Base-by-base conservation (phyloP, 257 asterid species). In the Ilex asprella region DNA sequence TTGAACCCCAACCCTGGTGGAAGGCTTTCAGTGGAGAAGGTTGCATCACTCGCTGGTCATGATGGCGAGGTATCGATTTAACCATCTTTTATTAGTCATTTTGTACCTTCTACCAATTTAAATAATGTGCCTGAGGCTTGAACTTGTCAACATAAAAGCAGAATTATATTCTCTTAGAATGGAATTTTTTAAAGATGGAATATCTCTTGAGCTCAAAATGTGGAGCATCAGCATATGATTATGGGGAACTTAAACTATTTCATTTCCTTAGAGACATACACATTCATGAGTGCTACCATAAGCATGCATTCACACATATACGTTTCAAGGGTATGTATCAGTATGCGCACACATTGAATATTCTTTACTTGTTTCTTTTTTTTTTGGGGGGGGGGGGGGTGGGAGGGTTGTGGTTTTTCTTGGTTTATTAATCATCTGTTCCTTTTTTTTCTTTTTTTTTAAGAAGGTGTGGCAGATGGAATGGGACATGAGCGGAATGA, bases 401-500 rank as follows among this genome's bases (percentile, higher is more conserved):
- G n/a, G n/a, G n/a, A n/a, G n/a, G n/a, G n/a, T n/a, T n/a, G n/a
- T 52, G 30, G 39, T 55, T 10, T 53, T 21, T 35, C 27, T 30
- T 21, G 12, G 10, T 47, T 15, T 31, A 0, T 1, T 50, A 55
- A 12, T 16, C 2, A 54, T 35, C 32, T 10, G 0, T 66, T 27
- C 7, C 21, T 31, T 13, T 35, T 14, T 50, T 29, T 16, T 16
- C 46, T 44, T 11, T 2, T 31, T 31, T 58, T 52, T 52, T 52
- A 30, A 12, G 58, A 65, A 88, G 98, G 94, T 89, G 65, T 86
- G 87, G 94, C 79, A 91, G 71, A 84, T 88, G 95, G 95, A 89
- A 74, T 91, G 98, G 98, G 97, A 91, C 78, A 83, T 84, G 84
- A 83, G 99, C 11, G 99, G 99, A 62, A 92, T 85, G 97, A 88